phyloP scores from a whole-genome alignment of 192 early-diverging fungal genomes.

The Chytriomyces confervae region DNA sequence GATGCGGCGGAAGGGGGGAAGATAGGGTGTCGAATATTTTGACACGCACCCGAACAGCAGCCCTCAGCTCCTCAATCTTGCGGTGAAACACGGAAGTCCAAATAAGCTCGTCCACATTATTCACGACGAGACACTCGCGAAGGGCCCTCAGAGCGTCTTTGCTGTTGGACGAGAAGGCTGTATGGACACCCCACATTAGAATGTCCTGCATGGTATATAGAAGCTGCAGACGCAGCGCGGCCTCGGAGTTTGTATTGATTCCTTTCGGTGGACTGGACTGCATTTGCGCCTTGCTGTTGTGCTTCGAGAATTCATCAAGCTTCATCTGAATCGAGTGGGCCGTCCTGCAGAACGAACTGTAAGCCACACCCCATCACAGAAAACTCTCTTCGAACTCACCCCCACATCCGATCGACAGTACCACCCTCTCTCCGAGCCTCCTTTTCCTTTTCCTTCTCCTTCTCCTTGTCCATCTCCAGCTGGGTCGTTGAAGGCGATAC shows the following conservation, averaged over 20 bases:
- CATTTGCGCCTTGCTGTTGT: too few relatives aligned
- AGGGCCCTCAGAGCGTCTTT: not conserved
- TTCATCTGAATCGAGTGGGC: too few relatives aligned
- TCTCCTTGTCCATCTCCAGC: too few relatives aligned
- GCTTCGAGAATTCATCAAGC: too few relatives aligned
- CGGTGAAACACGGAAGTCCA: constrained; percentile 49
- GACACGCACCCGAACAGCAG: not conserved
- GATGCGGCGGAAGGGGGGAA: not conserved
- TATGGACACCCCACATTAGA: not conserved
- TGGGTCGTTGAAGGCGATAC: too few relatives aligned
- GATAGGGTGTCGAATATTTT: not conserved
- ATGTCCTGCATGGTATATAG: constrained; percentile 20
- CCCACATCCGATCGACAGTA: too few relatives aligned
- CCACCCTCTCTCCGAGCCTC: too few relatives aligned
- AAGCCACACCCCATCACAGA: too few relatives aligned
- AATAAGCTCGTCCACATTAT: constrained; percentile 44
- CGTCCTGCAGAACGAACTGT: too few relatives aligned
- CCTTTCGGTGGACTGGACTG: too few relatives aligned
- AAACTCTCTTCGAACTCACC: too few relatives aligned
- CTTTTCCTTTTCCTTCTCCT: too few relatives aligned
- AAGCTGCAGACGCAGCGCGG: constrained; percentile 12
- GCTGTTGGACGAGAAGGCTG: not conserved
- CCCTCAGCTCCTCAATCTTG: constrained; percentile 42
- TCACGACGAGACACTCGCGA: not conserved
- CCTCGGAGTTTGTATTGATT: not conserved